Evolutionary conservation across 164 flowering plant genomes (phyloP).

Genomic region (Piper betle): DNA sequence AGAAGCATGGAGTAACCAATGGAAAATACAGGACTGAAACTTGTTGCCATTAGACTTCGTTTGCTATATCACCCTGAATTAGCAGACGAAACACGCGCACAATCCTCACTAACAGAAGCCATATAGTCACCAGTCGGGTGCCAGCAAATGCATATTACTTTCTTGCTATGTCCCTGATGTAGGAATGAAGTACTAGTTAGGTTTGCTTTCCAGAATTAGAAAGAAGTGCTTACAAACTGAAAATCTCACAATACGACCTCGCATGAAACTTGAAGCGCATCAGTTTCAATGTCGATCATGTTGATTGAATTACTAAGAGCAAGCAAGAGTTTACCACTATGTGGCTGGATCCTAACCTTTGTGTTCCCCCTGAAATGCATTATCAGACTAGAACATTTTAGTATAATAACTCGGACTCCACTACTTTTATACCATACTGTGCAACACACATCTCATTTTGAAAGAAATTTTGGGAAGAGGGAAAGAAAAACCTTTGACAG

Average conservation of each 20-base stretch:
- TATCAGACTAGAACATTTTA: not conserved
- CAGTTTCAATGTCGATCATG: constrained; percentile 52
- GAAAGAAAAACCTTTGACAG: not conserved
- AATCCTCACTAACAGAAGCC: constrained; percentile 74
- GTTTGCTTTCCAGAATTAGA: too few relatives aligned
- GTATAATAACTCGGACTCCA: constrained; percentile 21
- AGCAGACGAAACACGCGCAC: constrained; percentile 49
- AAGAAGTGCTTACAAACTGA: too few relatives aligned
- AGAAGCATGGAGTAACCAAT: constrained; percentile 38
- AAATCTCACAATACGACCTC: too few relatives aligned
- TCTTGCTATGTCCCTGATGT: constrained; percentile 58
- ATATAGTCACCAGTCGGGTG: constrained; percentile 47
- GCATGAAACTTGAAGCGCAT: constrained; percentile 31
- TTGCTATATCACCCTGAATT: constrained; percentile 53
- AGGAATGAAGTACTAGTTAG: too few relatives aligned
- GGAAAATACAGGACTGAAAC: constrained; percentile 67
- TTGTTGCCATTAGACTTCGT: constrained; percentile 52
- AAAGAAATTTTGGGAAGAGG: not conserved
- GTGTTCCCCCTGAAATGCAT: constrained; percentile 43
- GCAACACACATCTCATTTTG: too few relatives aligned
- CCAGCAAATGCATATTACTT: constrained; percentile 62
- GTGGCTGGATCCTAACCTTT: constrained; percentile 68
- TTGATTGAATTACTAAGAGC: constrained; percentile 57
- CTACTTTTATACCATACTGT: constrained; percentile 53
- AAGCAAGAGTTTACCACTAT: constrained; percentile 46